These are phyloP conservation scores for Chiua sp. DNA, from an alignment of 1,284 basidiomycete genomes.

Conservation along the genomic window DNA sequence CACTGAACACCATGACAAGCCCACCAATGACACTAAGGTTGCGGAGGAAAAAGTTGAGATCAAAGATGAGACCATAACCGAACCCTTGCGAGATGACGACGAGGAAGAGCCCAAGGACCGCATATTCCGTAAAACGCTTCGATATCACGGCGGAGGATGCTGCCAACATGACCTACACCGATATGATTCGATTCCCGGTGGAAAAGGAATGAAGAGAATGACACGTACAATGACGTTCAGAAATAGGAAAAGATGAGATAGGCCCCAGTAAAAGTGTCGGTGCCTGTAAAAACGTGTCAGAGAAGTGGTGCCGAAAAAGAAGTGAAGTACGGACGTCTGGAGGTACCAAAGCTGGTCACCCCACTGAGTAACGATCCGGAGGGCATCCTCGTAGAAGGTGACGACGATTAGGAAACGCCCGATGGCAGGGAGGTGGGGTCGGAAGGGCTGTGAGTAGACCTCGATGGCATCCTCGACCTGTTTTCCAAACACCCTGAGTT, in stretches of 20 bases:
- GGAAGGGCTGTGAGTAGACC: conserved; percentile 91
- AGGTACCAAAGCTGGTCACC: conserved; percentile 97
- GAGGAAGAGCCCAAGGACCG: conserved; percentile 86
- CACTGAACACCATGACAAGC: conserved; percentile 97
- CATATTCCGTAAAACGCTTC: conserved; percentile 89
- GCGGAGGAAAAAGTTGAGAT: conserved; percentile 99
- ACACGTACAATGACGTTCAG: conserved; percentile 89
- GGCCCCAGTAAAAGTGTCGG: conserved; percentile 92
- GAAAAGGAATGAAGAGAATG: neutral
- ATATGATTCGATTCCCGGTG: neutral
- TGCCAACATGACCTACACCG: conserved; percentile 83
- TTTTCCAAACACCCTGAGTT: conserved; percentile 78
- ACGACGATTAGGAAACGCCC: conserved; percentile 98
- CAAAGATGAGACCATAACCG: conserved; percentile 95
- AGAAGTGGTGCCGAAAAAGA: neutral
- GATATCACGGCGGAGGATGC: conserved; percentile 90
- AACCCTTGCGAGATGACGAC: conserved; percentile 97
- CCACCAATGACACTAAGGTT: conserved; percentile 93
- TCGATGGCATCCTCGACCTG: conserved; percentile 94
- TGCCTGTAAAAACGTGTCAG: conserved; percentile 58
- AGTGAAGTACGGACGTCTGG: conserved; percentile 62
- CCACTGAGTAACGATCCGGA: conserved; percentile 96
- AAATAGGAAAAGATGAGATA: conserved; percentile 93
- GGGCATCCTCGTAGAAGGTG: conserved; percentile 97
- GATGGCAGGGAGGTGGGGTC: conserved; percentile 93